These are phyloP conservation scores for Rutstroemia sydowiana DNA, from an alignment of 2,329 filamentous ascomycete genomes.

Conservation along the genomic window DNA sequence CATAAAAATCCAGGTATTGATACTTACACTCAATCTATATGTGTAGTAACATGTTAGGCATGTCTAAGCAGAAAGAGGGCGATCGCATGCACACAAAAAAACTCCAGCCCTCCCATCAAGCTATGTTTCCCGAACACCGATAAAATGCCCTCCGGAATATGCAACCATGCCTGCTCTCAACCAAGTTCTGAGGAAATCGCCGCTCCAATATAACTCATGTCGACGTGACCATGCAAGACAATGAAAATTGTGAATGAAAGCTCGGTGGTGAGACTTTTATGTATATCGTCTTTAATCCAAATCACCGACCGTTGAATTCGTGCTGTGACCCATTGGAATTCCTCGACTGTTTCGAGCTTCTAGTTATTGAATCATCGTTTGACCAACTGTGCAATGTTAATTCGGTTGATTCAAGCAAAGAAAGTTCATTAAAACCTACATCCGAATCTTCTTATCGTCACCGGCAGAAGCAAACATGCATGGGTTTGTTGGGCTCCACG, in stretches of 20 bases:
- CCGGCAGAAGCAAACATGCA: constrained; percentile 85
- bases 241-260: constrained; percentile 3
- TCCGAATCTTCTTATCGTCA: constrained; percentile 76
- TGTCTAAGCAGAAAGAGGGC: background rate
- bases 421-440: constrained; percentile 51
- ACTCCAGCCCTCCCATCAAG: background rate
- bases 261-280: constrained; percentile 3
- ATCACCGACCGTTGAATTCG: constrained; percentile 20
- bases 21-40: background rate
- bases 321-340: constrained; percentile 15
- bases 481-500: constrained; percentile 80
- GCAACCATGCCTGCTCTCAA: constrained; percentile 3
- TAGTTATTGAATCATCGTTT: constrained; percentile 14
- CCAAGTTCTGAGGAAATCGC: constrained; percentile 8
- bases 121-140: constrained; percentile 6
- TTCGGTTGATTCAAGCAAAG: background rate
- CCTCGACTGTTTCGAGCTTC: constrained; percentile 10
- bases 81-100: background rate
- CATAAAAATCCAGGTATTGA: background rate
- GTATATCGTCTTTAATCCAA: background rate
- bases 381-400: constrained; percentile 20
- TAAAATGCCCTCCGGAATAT: constrained; percentile 4
- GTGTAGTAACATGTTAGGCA: background rate
- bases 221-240: constrained; percentile 4
- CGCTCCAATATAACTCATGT: constrained; percentile 8